phyloP scores from a whole-genome alignment of 441 rosid genomes.

The Corymbia citriodora region DNA sequence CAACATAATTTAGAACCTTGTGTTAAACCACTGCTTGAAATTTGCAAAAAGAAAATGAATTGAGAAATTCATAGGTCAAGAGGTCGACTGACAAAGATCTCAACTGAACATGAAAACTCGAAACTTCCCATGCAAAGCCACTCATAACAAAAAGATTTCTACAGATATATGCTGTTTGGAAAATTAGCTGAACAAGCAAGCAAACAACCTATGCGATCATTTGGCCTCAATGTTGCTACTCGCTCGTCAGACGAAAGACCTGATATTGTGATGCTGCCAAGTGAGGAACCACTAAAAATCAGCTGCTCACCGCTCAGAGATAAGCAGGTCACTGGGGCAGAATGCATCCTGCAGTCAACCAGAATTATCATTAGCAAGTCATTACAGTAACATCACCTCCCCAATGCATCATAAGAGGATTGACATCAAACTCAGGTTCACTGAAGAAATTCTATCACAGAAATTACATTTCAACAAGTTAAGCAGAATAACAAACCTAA shows the following conservation, averaged over 20 bases:
- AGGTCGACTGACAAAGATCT: background rate
- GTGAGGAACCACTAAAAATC: slow-evolving; percentile 64
- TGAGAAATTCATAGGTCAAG: background rate
- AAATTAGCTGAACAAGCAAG: background rate
- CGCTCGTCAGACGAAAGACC: slow-evolving; percentile 54
- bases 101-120: background rate
- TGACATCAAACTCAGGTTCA: background rate
- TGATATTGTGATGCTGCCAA: slow-evolving; percentile 63
- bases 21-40: background rate
- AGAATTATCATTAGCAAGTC: background rate
- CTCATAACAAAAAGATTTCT: background rate
- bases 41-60: background rate
- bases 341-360: slow-evolving; percentile 56
- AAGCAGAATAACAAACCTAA: slow-evolving; percentile 31
- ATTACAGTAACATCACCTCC: background rate
- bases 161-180: background rate
- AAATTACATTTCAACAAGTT: background rate
- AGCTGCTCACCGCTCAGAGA: slow-evolving; percentile 59
- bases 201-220: slow-evolving; percentile 48
- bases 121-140: background rate
- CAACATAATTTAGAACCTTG: background rate
- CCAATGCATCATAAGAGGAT: background rate
- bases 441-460: background rate
- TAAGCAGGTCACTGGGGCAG: slow-evolving; percentile 70
- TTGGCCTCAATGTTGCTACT: slow-evolving; percentile 57